Evolutionary conservation across 2,329 filamentous ascomycete species (phyloP).

Genomic region (Westerdykella sp.): DNA sequence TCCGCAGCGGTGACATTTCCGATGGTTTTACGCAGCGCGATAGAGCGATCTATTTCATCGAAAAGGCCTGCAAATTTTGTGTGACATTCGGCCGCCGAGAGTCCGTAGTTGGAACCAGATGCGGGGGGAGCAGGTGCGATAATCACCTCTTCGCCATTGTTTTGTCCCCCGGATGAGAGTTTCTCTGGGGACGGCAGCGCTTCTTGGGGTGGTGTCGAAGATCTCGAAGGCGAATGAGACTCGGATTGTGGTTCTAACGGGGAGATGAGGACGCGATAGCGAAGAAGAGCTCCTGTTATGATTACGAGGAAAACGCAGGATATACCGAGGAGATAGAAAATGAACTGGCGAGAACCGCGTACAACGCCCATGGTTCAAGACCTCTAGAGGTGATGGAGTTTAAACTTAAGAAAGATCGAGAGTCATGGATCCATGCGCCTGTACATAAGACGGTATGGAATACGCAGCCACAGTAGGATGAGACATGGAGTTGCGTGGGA

Average conservation of each 20-base stretch:
- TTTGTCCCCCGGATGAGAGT: no score
- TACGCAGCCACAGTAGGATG: no score
- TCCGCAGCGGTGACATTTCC: constrained; percentile 14
- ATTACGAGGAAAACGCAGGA: constrained; percentile 3
- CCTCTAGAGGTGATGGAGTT: no score
- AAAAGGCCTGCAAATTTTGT: constrained; percentile 17
- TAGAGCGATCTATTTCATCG: constrained; percentile 17
- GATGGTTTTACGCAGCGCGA: constrained; percentile 6
- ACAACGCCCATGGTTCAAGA: no score
- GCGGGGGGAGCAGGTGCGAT: constrained; percentile 1
- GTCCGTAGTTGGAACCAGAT: constrained; percentile 16
- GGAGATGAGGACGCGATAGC: constrained; percentile 1
- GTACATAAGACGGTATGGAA: no score
- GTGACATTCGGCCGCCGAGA: constrained; percentile 14
- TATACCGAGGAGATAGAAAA: constrained; percentile 1
- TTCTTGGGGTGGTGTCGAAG: background rate
- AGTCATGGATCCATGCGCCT: no score
- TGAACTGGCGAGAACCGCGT: background rate
- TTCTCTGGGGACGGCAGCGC: background rate
- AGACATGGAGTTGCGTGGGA: no score
- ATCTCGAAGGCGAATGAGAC: background rate
- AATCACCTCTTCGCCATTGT: background rate
- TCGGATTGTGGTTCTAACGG: background rate
- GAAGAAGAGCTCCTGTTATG: constrained; percentile 2
- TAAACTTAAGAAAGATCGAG: no score